A percentile compares a stretch with the other conserved stretches of the same genome.
phyloP scores from a whole-genome alignment of 768 basidiomycete genomes.

The Tricholoma bakamatsutake region DNA sequence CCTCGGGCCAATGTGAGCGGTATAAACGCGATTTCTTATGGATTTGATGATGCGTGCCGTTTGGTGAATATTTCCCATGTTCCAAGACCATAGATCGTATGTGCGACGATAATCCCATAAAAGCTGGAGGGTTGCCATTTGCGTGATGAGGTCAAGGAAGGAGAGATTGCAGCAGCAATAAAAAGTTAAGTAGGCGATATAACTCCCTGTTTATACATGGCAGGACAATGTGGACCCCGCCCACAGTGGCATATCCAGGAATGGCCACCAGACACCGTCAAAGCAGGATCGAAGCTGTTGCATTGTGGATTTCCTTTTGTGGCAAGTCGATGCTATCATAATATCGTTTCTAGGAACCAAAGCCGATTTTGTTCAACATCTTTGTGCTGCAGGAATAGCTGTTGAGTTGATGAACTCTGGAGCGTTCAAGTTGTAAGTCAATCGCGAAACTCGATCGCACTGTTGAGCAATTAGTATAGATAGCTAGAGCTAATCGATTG shows the following conservation, averaged over 20 bases:
- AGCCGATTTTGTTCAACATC: background rate
- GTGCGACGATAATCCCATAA: constrained; percentile 14
- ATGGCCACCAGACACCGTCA: background rate
- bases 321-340: background rate
- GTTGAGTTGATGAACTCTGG: background rate
- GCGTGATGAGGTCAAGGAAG: background rate
- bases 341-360: background rate
- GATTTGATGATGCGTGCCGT: constrained; percentile 17
- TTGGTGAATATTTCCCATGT: constrained; percentile 12
- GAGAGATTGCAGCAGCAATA: background rate
- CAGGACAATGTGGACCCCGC: constrained; percentile 5
- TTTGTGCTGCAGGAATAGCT: background rate
- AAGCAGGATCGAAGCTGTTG: background rate
- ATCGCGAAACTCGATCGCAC: too few species aligned
- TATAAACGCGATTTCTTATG: constrained; percentile 16
- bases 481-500: too few species aligned
- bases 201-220: background rate
- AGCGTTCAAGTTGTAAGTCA: too few species aligned
- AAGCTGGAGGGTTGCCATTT: constrained; percentile 26
- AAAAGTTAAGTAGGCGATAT: background rate
- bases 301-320: background rate
- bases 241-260: background rate
- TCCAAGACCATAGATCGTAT: constrained; percentile 25
- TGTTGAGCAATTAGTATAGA: too few species aligned
- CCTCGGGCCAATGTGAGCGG: constrained; percentile 16